Evolutionary conservation across 495 filamentous ascomycete genomes (phyloP).

Genomic region (Hapsidospora chrysogenum): DNA sequence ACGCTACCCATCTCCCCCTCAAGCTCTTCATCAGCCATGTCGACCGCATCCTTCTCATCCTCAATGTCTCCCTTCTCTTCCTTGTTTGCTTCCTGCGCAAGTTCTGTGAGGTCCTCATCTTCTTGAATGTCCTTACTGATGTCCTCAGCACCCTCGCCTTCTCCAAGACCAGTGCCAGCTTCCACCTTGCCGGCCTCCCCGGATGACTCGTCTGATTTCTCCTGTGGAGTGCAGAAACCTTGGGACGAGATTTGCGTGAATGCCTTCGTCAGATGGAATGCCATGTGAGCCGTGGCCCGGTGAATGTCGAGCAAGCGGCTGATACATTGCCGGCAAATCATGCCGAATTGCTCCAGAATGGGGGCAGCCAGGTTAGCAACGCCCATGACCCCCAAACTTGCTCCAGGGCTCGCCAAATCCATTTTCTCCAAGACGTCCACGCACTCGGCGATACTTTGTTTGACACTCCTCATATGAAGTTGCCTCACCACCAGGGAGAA

Average conservation of each 20-base stretch:
- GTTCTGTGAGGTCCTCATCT: slow-evolving; percentile 82
- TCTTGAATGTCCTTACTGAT: slow-evolving; percentile 92
- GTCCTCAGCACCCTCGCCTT: slow-evolving; percentile 86
- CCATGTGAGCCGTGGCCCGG: slow-evolving; percentile 50
- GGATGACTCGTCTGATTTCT: slow-evolving; percentile 49
- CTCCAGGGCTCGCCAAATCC: slow-evolving; percentile 21
- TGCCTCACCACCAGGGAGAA: slow-evolving; percentile 38
- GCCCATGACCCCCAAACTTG: slow-evolving; percentile 33
- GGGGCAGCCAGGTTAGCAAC: slow-evolving; percentile 53
- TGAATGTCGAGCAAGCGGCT: slow-evolving; percentile 40
- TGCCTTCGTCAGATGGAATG: slow-evolving; percentile 53
- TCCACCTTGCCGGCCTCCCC: slow-evolving; percentile 63
- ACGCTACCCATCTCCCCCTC: slow-evolving; percentile 62
- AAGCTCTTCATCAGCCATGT: slow-evolving; percentile 85
- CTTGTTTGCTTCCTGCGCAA: slow-evolving; percentile 66
- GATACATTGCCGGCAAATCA: slow-evolving; percentile 37
- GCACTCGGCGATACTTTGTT: slow-evolving; percentile 23
- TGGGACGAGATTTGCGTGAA: slow-evolving; percentile 61
- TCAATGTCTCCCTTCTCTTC: slow-evolving; percentile 56
- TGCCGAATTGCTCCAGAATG: slow-evolving; percentile 55
- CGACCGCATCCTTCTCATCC: slow-evolving; percentile 75
- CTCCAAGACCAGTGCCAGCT: slow-evolving; percentile 88
- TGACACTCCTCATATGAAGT: slow-evolving; percentile 39
- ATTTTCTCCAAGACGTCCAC: slow-evolving; percentile 31
- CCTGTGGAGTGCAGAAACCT: slow-evolving; percentile 80